phyloP scores from a whole-genome alignment of 768 basidiomycete species.

The Collybiopsis confluens region DNA sequence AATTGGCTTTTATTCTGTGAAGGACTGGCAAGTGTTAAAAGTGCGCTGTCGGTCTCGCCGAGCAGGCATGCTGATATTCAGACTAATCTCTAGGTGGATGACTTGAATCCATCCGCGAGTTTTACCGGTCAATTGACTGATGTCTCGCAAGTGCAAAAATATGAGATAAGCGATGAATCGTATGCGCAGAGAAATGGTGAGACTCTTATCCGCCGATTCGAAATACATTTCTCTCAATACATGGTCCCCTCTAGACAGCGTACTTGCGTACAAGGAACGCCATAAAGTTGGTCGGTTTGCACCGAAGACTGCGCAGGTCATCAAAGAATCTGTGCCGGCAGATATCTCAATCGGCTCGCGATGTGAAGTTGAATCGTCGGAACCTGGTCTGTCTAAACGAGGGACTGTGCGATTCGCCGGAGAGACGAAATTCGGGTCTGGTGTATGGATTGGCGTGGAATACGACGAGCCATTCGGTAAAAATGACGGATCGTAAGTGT shows the following conservation, averaged over 20 bases:
- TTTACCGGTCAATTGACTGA: conserved; percentile 85
- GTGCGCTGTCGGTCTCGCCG: conserved; percentile 35
- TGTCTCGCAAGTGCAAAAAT: conserved; percentile 85
- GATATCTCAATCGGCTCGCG: conserved; percentile 68
- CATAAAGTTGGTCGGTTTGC: conserved; percentile 90
- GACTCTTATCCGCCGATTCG: conserved; percentile 5
- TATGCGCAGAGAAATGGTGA: conserved; percentile 80
- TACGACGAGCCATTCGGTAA: conserved; percentile 96
- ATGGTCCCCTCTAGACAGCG: conserved; percentile 57
- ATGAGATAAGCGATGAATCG: conserved; percentile 77
- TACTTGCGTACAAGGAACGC: conserved; percentile 83
- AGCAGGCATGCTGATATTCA: conserved; percentile 3
- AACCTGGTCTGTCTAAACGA: conserved; percentile 67
- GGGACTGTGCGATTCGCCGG: conserved; percentile 89
- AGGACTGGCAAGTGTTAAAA: conserved; percentile 78
- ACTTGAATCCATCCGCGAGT: conserved; percentile 70
- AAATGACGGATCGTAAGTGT: conserved; percentile 87
- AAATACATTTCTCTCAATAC: not conserved
- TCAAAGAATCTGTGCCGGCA: conserved; percentile 23
- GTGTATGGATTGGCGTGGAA: conserved; percentile 88
- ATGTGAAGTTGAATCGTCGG: conserved; percentile 76
- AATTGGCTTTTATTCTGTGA: conserved; percentile 70
- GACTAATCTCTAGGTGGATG: conserved; percentile 49
- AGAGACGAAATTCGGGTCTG: conserved; percentile 63
- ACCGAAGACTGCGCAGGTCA: conserved; percentile 33